These are phyloP conservation scores for Talaromyces marneffei DNA, from an alignment of 2,329 filamentous ascomycete genomes.

Conservation along the genomic window DNA sequence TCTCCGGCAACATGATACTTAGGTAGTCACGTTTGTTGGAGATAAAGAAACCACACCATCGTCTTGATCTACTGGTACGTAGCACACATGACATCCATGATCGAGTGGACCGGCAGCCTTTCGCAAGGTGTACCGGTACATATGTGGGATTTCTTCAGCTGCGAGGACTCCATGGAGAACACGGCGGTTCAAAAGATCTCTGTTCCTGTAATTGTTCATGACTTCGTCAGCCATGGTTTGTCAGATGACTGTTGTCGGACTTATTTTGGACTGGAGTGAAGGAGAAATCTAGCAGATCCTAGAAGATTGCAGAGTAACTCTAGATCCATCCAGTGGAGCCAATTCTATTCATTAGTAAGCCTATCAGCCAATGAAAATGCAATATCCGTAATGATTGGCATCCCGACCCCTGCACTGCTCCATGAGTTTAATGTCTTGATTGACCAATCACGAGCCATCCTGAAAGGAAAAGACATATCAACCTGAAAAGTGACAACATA, in stretches of 20 bases:
- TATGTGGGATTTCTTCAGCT: neutral
- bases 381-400: neutral
- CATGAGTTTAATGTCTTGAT: neutral
- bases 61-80: no score
- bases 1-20: no score
- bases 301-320: neutral
- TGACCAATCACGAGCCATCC: neutral
- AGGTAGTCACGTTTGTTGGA: no score
- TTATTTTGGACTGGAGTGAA: neutral
- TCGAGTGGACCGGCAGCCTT: no score
- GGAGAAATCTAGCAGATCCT: neutral
- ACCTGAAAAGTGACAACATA: neutral
- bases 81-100: no score
- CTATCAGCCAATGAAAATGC: neutral
- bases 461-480: neutral
- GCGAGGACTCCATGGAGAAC: neutral
- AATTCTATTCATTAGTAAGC: neutral
- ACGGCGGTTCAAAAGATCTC: neutral
- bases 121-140: no score
- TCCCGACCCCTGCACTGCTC: neutral
- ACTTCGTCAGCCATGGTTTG: neutral
- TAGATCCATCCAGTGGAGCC: neutral
- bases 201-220: neutral
- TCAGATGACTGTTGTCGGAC: neutral
- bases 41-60: no score